phyloP scores from a whole-genome alignment of 2,329 filamentous ascomycete species.

The Fusarium irregulare region DNA sequence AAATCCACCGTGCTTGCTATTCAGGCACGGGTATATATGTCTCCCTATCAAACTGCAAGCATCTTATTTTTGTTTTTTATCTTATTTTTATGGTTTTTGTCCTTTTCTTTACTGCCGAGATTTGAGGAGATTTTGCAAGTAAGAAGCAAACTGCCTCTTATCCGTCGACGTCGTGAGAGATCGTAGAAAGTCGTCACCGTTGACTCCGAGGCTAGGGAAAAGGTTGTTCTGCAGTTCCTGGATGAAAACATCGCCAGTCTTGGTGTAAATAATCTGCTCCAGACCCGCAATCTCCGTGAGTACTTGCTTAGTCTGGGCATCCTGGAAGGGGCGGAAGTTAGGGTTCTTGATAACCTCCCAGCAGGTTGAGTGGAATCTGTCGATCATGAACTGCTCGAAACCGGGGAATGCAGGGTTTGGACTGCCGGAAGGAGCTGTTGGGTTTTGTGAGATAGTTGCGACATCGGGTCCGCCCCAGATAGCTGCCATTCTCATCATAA shows the following conservation, averaged over 20 bases:
- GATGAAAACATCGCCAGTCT: conserved; percentile 86
- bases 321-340: conserved; percentile 79
- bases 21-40: not conserved
- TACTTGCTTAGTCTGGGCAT: conserved; percentile 89
- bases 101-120: conserved; percentile 49
- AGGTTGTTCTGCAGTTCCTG: conserved; percentile 72
- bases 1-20: conserved; percentile 15
- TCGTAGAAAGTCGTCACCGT: conserved; percentile 69
- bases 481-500: conserved; percentile 83
- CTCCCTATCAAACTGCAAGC: conserved; percentile 8
- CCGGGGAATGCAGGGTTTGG: conserved; percentile 77
- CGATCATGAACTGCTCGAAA: conserved; percentile 91
- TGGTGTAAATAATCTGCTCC: conserved; percentile 89
- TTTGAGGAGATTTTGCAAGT: conserved; percentile 69
- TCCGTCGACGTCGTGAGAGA: conserved; percentile 69
- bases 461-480: conserved; percentile 92
- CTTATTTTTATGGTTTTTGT: conserved; percentile 1
- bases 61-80: not conserved
- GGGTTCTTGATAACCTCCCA: conserved; percentile 88
- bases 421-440: conserved; percentile 61
- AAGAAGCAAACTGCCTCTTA: conserved; percentile 71
- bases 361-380: conserved; percentile 86
- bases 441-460: conserved; percentile 65
- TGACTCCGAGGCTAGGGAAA: conserved; percentile 73
- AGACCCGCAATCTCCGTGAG: conserved; percentile 87